A percentile compares a stretch with the other conserved stretches of the same genome.
phyloP scores from a whole-genome alignment of 306 rosid genomes.

The Calophaca sinica region DNA sequence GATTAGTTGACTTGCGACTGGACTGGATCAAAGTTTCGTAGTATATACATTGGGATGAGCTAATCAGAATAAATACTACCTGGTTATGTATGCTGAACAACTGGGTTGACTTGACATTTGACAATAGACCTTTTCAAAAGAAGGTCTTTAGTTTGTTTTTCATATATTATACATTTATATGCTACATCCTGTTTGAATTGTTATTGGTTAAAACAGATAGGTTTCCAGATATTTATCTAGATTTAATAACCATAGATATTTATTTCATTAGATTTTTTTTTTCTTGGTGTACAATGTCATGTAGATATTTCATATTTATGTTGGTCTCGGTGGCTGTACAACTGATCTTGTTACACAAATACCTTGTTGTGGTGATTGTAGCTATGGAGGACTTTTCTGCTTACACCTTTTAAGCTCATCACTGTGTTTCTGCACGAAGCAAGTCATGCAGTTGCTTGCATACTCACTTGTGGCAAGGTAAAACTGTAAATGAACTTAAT shows the following conservation, averaged over 20 bases:
- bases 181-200: constrained; percentile 14
- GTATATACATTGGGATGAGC: constrained; percentile 28
- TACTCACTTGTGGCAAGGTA: constrained; percentile 94
- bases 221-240: constrained; percentile 36
- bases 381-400: constrained; percentile 91
- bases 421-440: constrained; percentile 95
- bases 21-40: constrained; percentile 40
- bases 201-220: constrained; percentile 20
- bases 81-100: constrained; percentile 33
- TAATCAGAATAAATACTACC: neutral
- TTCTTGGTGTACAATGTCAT: neutral
- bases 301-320: constrained; percentile 24
- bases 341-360: constrained; percentile 42
- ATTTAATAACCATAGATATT: neutral
- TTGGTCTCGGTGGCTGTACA: constrained; percentile 15
- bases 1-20: neutral
- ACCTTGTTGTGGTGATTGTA: constrained; percentile 55
- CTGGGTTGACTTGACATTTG: constrained; percentile 35
- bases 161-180: constrained; percentile 7
- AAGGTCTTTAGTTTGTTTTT: constrained; percentile 29
- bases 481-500: constrained; percentile 37
- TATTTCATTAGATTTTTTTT: constrained; percentile 4
- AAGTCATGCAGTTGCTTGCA: constrained; percentile 95
- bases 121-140: constrained; percentile 26
- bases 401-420: constrained; percentile 96